Percentiles rank a stretch among this genome's conserved stretches.
These are phyloP conservation scores for Candida montana DNA, from an alignment of 805 yeast species.

Conservation along the genomic window DNA sequence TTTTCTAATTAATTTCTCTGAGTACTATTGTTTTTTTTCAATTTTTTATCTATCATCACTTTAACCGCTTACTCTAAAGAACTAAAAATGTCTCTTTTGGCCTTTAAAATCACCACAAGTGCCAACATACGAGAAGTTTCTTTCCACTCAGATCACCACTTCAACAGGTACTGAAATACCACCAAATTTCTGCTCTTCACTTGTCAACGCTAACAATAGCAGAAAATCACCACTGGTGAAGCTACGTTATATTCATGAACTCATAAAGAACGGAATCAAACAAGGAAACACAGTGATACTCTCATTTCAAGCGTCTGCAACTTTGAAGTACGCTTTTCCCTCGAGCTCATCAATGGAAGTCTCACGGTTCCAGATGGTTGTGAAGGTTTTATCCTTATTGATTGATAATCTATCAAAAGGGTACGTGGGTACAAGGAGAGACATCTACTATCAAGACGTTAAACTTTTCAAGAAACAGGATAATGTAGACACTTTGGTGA, in stretches of 20 bases:
- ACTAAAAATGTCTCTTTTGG: no score
- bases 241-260: neutral
- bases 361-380: constrained; percentile 8
- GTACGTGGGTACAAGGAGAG: constrained; percentile 39
- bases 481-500: constrained; percentile 36
- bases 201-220: neutral
- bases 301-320: neutral
- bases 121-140: neutral
- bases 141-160: constrained; percentile 1
- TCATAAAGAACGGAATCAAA: constrained; percentile 9
- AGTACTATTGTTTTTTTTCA: neutral
- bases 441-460: constrained; percentile 59
- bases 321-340: constrained; percentile 14
- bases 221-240: constrained; percentile 10
- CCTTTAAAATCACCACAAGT: neutral
- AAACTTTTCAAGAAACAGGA: constrained; percentile 43
- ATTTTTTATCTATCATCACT: neutral
- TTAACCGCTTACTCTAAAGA: neutral
- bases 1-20: no score
- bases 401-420: constrained; percentile 14
- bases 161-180: neutral
- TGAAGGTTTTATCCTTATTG: constrained; percentile 13
- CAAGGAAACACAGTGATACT: neutral
- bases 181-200: neutral
- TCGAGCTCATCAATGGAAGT: constrained; percentile 6